Percentiles rank a stretch among this genome's conserved stretches.
Conservation (phyloP, 2,329 filamentous ascomycete genomes). For the Fusarium devonianum region DNA sequence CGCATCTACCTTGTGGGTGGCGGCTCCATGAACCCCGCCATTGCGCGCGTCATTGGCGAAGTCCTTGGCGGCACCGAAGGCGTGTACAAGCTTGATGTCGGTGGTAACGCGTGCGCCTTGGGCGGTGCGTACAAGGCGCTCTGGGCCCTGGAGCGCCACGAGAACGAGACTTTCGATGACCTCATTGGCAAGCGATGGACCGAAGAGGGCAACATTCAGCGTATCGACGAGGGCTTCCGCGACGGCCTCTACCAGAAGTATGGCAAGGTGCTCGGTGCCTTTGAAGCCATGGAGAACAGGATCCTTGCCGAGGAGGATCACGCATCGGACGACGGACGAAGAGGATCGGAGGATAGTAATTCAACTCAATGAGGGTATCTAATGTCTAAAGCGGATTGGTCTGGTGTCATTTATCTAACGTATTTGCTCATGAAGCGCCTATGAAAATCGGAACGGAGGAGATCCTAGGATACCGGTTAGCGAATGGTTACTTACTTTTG, state of each 20-base stretch:
- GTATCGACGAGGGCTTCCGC: constrained; percentile 82
- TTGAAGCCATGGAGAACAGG: constrained; percentile 75
- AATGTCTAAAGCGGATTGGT: constrained; percentile 34
- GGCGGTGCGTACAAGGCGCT: constrained; percentile 96
- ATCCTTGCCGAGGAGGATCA: constrained; percentile 58
- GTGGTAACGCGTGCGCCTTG: constrained; percentile 92
- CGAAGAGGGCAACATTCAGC: constrained; percentile 82
- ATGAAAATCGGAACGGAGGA: constrained; percentile 95
- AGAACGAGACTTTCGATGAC: constrained; percentile 83
- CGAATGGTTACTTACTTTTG: constrained; percentile 21
- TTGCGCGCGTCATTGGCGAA: constrained; percentile 83
- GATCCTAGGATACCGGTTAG: constrained; percentile 62
- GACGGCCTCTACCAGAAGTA: constrained; percentile 79
- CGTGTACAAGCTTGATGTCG: constrained; percentile 91
- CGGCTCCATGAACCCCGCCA: constrained; percentile 87
- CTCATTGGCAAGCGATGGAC: constrained; percentile 85
- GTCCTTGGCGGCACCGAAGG: constrained; percentile 90
- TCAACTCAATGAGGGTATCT: constrained; percentile 40
- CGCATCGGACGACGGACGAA: constrained; percentile 9
- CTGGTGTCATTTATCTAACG: constrained; percentile 54
- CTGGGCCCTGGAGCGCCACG: constrained; percentile 80
- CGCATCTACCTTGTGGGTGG: constrained; percentile 95
- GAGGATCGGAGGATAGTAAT: constrained; percentile 15
- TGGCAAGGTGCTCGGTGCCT: constrained; percentile 76
- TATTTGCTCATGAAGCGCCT: constrained; percentile 90